Base-by-base conservation (phyloP, 2,329 filamentous ascomycete genomes). In the Ophiostoma sp. region DNA sequence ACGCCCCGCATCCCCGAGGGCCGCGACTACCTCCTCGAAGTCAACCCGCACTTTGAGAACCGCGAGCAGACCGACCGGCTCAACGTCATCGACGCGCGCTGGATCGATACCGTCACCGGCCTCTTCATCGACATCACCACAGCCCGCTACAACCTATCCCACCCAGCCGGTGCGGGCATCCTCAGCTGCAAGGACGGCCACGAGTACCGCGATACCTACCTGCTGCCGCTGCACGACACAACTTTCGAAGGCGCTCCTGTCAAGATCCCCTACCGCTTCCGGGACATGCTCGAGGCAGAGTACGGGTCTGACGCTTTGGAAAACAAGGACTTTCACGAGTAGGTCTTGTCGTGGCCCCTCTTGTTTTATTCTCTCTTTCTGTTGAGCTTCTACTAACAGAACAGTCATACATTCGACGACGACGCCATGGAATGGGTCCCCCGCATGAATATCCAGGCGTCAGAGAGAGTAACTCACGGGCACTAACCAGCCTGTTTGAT, bases 141-240 rank as follows among this genome's bases (percentile, higher is more conserved):
- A 0, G 81, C 81, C 1, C 80, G 84, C 70, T 85, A 86, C 74
- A 80, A 83, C 71, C 76, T 81, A 67, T 76, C 78, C 0, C 82
- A 85, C 54, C 76, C 79, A 1, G 75, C 77, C 71, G 78, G 83
- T 33, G 71, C 79, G 31, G 83, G 83, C 2, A 79, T 85, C 54
- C 73, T 86, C 68, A 81, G 79, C 64, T 83, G 82, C 76, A 86
- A 86, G 74, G 80, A 83, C 72, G 82, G 82, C 2, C 83, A 85
- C 70, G 79, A 84, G 74, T 84, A 81, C 73, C 77, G 80, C 81
- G 83, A 86, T 70, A 83, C 82, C 0, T 84, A 90, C 69, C 80
- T 93, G 13, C 92, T 88, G 75, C 90, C 90, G 0, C 80, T 93
- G 75, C 82, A 88, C n/a, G 84, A 87, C 72, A 90, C 87, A 1